Base-by-base conservation (phyloP, 2,329 filamentous ascomycete genomes). In the Fusarium lyarnte region DNA sequence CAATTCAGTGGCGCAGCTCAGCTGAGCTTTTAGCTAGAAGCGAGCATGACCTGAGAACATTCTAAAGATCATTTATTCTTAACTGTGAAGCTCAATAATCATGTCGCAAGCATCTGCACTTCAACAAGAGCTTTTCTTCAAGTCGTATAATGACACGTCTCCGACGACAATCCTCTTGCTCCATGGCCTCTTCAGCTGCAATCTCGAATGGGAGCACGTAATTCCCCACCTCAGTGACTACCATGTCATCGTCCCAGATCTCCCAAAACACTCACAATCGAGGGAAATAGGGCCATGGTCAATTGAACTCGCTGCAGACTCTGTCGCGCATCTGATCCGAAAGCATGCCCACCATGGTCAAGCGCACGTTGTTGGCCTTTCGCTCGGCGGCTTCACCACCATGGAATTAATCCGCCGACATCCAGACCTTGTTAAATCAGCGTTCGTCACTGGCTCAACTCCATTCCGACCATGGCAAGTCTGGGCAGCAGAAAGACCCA, bases 311-410 rank as follows among this genome's bases (percentile, higher is more conserved):
- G 72, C 76, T 6, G 79, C 81, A 33, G 75, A 79, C 12, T 75
- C 73, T 17, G 74, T 85, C 4, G 81, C 82, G 4, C 51, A 69
- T 2, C 73, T 85, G 25, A 83, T 85, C 52, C 76, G 69, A 6
- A 55, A 62, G 0, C 74, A 81, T 46, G 83, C 82, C 0, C 79
- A 83, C 25, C 70, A 74, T 60, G 77, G 78, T 9, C 66, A 70
- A 5, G 84, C 84, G 1, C 84, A 85, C 62, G 43, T 85, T 25
- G 81, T 84, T 19, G 84, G 83, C 3, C 46, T 85, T 7, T 85
- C 83, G 1, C 79, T 82, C 21, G 83, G 83, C 9, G 83, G 10
- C 82, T 79, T 66, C 5, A 49, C 55, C 6, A 41, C 63, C 2
- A 68, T 63, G 63, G 55, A 68, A 8, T 12, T 68, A 19, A 35